A percentile compares a stretch with the other conserved stretches of the same genome.
Evolutionary conservation across 768 basidiomycete species (phyloP).

Genomic region (Boletus bicolor): DNA sequence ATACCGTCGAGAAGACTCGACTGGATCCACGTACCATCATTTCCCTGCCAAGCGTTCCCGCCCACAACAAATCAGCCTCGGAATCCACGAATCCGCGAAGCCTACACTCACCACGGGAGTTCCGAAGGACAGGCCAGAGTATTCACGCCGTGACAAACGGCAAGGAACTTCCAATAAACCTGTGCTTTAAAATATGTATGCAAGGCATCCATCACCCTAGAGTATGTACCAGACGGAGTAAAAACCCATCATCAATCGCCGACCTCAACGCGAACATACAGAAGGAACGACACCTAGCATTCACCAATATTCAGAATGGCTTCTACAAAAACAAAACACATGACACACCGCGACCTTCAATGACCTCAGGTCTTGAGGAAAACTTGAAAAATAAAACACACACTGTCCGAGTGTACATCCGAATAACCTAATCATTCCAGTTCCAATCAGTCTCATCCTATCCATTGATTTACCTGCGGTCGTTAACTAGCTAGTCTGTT

Average conservation of each 20-base stretch:
- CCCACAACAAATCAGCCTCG: neutral
- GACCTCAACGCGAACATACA: neutral
- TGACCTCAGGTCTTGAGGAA: conserved; percentile 5
- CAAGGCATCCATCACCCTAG: conserved; percentile 2
- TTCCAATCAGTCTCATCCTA: neutral
- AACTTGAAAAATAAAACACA: conserved; percentile 7
- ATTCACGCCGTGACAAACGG: neutral
- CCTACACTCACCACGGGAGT: conserved; percentile 2
- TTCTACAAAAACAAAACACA: neutral
- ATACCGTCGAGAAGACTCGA: neutral
- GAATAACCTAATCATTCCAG: neutral
- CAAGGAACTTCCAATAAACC: neutral
- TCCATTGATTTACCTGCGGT: neutral
- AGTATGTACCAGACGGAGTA: neutral
- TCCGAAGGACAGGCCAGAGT: neutral
- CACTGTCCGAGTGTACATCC: conserved; percentile 12
- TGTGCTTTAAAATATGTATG: neutral
- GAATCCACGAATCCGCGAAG: neutral
- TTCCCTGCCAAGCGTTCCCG: neutral
- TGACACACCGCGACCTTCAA: conserved; percentile 6
- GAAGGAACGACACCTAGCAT: neutral
- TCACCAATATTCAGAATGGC: neutral
- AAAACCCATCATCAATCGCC: neutral
- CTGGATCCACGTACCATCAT: neutral
- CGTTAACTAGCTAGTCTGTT: neutral